These are phyloP conservation scores for Chimonanthus salicifolius DNA, from an alignment of 164 flowering plant species.

Conservation along the genomic window DNA sequence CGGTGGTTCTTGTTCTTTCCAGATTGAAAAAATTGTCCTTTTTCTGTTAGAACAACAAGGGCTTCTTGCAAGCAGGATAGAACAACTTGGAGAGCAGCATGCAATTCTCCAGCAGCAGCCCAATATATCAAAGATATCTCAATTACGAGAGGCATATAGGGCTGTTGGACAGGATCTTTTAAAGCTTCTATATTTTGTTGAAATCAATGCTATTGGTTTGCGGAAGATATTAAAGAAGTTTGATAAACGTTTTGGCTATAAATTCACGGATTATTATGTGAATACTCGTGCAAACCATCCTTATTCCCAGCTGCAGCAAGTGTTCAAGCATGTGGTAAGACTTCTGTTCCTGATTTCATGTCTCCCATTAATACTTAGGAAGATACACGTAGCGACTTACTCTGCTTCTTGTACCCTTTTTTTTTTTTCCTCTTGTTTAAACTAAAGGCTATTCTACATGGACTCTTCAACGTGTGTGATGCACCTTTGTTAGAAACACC, in stretches of 20 bases:
- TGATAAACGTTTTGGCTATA: slow-evolving; percentile 73
- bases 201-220: slow-evolving; percentile 73
- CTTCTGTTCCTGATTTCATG: background rate
- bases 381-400: background rate
- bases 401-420: background rate
- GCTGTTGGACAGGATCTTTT: slow-evolving; percentile 63
- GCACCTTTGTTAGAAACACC: too few species aligned
- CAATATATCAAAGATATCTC: slow-evolving; percentile 28
- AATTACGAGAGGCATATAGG: slow-evolving; percentile 56
- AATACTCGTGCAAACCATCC: slow-evolving; percentile 82
- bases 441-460: too few species aligned
- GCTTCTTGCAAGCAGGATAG: slow-evolving; percentile 51
- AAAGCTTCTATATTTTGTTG: slow-evolving; percentile 63
- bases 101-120: slow-evolving; percentile 29
- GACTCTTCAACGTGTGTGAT: too few species aligned
- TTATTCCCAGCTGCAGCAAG: slow-evolving; percentile 68
- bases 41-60: slow-evolving; percentile 83
- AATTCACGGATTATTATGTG: slow-evolving; percentile 71
- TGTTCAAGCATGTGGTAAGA: slow-evolving; percentile 64
- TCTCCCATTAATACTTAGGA: background rate
- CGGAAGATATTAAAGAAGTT: slow-evolving; percentile 80
- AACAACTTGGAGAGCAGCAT: slow-evolving; percentile 39
- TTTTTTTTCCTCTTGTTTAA: too few species aligned
- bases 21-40: slow-evolving; percentile 77
- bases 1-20: slow-evolving; percentile 11